Percentiles rank a stretch among this genome's conserved stretches.
Conservation (phyloP, 2,329 filamentous ascomycete genomes). For the Pestalotiopsis sp. region DNA sequence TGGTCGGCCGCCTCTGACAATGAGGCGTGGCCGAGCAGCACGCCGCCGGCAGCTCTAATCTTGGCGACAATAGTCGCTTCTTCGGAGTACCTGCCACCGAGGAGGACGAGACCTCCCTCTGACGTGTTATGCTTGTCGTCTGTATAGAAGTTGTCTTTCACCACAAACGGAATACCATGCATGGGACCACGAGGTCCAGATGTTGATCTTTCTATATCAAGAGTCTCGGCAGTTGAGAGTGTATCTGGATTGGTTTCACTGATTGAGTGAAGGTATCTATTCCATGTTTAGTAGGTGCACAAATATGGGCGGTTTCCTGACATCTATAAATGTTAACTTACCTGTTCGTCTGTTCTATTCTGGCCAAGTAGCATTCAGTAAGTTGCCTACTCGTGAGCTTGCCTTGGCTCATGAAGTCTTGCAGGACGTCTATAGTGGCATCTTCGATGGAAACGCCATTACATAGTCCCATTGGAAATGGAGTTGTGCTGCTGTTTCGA, state of each 20-base stretch:
- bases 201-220: background rate
- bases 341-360: background rate
- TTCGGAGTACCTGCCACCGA: background rate
- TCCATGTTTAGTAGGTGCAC: background rate
- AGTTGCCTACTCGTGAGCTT: background rate
- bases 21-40: background rate
- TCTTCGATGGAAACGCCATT: background rate
- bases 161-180: constrained; percentile 5
- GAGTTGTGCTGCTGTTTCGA: background rate
- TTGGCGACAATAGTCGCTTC: background rate
- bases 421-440: background rate
- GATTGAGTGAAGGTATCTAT: background rate
- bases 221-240: background rate
- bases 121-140: constrained; percentile 5
- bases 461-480: background rate
- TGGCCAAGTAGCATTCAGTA: background rate
- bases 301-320: background rate
- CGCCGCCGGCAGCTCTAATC: background rate
- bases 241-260: background rate
- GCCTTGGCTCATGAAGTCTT: background rate
- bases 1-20: background rate
- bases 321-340: background rate
- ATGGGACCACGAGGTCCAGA: background rate
- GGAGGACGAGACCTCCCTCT: background rate
- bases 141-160: constrained; percentile 8